Conservation (phyloP, 139 green algal genomes). For the Micractinium sp. region DNA sequence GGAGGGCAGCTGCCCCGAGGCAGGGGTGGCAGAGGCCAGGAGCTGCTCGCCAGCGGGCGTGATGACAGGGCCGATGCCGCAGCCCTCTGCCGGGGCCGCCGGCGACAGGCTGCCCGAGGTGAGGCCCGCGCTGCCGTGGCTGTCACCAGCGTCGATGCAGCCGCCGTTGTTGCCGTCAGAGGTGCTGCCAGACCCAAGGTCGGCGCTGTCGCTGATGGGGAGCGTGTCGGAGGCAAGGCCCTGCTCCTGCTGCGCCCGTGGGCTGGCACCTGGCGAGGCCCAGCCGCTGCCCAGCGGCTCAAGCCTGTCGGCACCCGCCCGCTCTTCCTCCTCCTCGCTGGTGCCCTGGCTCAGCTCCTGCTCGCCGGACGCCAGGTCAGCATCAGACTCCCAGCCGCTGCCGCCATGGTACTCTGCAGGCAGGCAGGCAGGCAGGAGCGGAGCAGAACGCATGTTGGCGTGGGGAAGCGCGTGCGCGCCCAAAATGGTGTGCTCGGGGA, state of each 20-base stretch:
- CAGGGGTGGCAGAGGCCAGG: background rate
- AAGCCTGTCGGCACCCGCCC: background rate
- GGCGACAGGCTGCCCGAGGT: slow-evolving; percentile 18
- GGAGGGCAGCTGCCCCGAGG: background rate
- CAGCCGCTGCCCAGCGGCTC: background rate
- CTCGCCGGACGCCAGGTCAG: slow-evolving; percentile 18
- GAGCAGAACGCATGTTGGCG: background rate
- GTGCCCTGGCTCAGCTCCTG: background rate
- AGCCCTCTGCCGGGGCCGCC: background rate
- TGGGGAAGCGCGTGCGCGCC: background rate
- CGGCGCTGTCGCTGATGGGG: slow-evolving; percentile 21
- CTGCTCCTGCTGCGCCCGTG: background rate
- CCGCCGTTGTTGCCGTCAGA: background rate
- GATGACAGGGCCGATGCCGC: background rate
- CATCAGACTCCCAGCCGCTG: slow-evolving; percentile 29
- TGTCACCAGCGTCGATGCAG: background rate
- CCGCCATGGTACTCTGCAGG: slow-evolving; percentile 14
- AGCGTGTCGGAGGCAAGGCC: background rate
- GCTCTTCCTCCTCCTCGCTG: background rate
- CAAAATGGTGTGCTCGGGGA: no score
- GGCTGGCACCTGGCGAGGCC: background rate
- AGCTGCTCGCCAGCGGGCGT: background rate
- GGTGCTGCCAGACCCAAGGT: background rate
- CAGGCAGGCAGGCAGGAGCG: background rate
- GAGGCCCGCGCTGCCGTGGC: background rate